These are phyloP conservation scores for Rosa multiflora DNA, from an alignment of 306 rosid genomes.

Conservation along the genomic window DNA sequence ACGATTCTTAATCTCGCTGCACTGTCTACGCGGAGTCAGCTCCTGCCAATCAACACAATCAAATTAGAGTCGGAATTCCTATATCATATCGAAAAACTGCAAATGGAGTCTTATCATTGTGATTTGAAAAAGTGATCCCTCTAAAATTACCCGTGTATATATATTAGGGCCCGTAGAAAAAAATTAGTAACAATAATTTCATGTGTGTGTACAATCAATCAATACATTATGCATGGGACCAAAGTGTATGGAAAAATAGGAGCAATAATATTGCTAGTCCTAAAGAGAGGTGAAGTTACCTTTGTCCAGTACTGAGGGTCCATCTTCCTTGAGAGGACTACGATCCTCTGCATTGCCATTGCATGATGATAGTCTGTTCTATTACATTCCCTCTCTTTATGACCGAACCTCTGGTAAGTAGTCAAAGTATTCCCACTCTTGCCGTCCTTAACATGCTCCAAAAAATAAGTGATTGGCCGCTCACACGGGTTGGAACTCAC, in stretches of 20 bases:
- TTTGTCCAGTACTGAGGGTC: conserved; percentile 57
- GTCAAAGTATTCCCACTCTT: conserved; percentile 48
- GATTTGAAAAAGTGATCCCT: neutral
- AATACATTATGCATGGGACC: neutral
- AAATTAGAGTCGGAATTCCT: neutral
- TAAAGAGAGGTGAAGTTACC: conserved; percentile 31
- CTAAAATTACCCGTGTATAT: neutral
- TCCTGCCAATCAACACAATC: conserved; percentile 19
- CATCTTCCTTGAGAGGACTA: conserved; percentile 66
- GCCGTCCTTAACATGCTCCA: conserved; percentile 45
- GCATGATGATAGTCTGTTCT: conserved; percentile 20
- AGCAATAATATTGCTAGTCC: neutral
- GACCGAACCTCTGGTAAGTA: conserved; percentile 40
- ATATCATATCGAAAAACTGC: neutral
- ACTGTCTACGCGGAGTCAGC: conserved; percentile 73
- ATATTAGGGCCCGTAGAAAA: too few species aligned
- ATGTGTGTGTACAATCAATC: neutral
- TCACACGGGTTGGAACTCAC: conserved; percentile 67
- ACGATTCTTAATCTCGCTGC: conserved; percentile 62
- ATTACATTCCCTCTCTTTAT: conserved; percentile 37
- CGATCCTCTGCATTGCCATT: conserved; percentile 40
- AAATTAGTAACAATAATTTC: neutral
- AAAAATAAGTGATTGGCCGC: conserved; percentile 50
- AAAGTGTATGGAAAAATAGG: neutral
- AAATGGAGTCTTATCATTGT: neutral